Percentiles rank a stretch among this genome's conserved stretches.
Conservation (phyloP, 768 basidiomycete species). For the Hortiboletus flavorubellus region DNA sequence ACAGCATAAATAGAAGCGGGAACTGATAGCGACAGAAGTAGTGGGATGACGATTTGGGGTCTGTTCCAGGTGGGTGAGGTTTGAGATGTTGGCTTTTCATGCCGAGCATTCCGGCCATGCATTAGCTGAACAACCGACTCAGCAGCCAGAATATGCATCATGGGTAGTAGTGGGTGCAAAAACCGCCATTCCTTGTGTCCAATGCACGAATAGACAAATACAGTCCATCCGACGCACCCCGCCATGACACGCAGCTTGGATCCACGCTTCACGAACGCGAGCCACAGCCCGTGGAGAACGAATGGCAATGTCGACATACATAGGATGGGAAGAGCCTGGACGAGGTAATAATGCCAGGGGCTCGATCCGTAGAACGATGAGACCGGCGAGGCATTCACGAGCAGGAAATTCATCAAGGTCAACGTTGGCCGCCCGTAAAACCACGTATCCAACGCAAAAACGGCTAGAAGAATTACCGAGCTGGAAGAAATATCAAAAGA, state of each 20-base stretch:
- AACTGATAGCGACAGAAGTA: slow-evolving; percentile 50
- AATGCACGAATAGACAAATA: slow-evolving; percentile 68
- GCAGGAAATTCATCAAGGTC: slow-evolving; percentile 79
- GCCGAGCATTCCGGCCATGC: background rate
- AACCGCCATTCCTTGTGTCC: slow-evolving; percentile 99
- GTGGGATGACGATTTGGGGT: slow-evolving; percentile 30
- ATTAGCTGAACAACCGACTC: slow-evolving; percentile 60
- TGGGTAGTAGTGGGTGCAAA: slow-evolving; percentile 84
- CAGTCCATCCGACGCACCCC: slow-evolving; percentile 55
- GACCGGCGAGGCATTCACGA: slow-evolving; percentile 77
- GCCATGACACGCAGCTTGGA: slow-evolving; percentile 44
- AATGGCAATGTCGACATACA: slow-evolving; percentile 74
- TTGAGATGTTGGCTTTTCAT: background rate
- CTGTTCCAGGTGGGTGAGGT: slow-evolving; percentile 14
- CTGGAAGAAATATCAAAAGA: slow-evolving; percentile 14
- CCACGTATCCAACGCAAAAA: slow-evolving; percentile 57
- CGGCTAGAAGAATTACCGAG: slow-evolving; percentile 23
- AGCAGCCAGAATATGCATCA: slow-evolving; percentile 76
- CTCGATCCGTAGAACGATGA: slow-evolving; percentile 92
- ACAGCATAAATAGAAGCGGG: slow-evolving; percentile 67
- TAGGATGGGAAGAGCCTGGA: slow-evolving; percentile 82
- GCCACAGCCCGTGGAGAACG: slow-evolving; percentile 56
- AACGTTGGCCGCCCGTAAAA: slow-evolving; percentile 68
- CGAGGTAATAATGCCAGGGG: slow-evolving; percentile 86
- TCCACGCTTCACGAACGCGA: slow-evolving; percentile 19